These are phyloP conservation scores for Podila minutissima DNA, from an alignment of 192 early-diverging fungal species.

Conservation along the genomic window DNA sequence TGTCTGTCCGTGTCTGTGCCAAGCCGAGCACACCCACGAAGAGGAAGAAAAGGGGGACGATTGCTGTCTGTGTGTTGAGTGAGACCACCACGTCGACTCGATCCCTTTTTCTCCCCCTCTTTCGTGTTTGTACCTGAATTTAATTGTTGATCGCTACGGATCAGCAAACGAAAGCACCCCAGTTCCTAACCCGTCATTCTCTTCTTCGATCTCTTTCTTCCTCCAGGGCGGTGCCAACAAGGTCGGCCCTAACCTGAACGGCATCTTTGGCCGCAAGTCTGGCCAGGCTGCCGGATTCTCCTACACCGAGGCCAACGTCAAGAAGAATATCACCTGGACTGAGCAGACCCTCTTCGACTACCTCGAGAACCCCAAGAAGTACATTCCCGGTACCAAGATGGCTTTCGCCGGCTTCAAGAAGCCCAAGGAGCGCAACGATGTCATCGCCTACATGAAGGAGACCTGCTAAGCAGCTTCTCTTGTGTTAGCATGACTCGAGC, in stretches of 20 bases:
- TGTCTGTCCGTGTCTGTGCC: background rate
- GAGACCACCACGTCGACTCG: no score
- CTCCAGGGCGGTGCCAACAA: slow-evolving; percentile 86
- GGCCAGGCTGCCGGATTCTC: slow-evolving; percentile 87
- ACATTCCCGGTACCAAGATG: slow-evolving; percentile 97
- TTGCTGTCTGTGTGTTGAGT: background rate
- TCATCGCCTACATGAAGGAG: slow-evolving; percentile 94
- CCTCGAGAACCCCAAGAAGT: slow-evolving; percentile 96
- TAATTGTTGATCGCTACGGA: no score
- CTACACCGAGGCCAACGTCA: slow-evolving; percentile 94
- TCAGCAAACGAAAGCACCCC: background rate
- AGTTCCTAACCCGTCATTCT: background rate
- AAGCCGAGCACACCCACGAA: background rate
- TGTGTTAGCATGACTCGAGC: background rate
- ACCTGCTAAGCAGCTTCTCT: slow-evolving; percentile 15
- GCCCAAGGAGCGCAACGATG: slow-evolving; percentile 83
- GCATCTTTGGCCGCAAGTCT: slow-evolving; percentile 90
- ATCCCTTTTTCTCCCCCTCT: background rate
- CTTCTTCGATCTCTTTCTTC: background rate
- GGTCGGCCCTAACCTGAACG: slow-evolving; percentile 96
- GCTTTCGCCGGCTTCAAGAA: slow-evolving; percentile 96
- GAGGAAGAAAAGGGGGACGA: background rate
- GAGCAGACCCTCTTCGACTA: slow-evolving; percentile 95
- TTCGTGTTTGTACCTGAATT: slow-evolving; percentile 2
- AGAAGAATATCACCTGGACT: slow-evolving; percentile 85